Evolutionary conservation across 768 basidiomycete genomes (phyloP).

Genomic region (Phlegmacium glaucopus): DNA sequence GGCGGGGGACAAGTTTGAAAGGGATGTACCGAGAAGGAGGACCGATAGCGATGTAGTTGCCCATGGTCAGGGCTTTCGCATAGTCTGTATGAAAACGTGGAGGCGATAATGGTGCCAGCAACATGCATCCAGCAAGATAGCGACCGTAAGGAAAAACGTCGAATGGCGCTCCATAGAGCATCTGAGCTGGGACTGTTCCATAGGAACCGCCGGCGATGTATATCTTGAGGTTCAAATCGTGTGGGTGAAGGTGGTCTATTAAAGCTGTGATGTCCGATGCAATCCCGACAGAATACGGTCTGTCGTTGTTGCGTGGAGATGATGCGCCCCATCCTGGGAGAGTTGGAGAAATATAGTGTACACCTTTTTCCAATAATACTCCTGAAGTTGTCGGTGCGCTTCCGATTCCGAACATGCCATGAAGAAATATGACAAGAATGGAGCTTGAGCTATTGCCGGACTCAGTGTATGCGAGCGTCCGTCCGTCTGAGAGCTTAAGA

Average conservation of each 20-base stretch:
- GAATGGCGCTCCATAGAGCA: constrained; percentile 50
- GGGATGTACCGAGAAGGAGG: constrained; percentile 42
- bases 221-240: constrained; percentile 35
- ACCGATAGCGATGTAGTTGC: constrained; percentile 43
- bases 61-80: constrained; percentile 41
- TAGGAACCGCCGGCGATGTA: constrained; percentile 53
- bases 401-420: constrained; percentile 52
- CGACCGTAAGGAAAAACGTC: constrained; percentile 48
- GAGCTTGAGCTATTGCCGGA: constrained; percentile 47
- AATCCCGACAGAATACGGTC: constrained; percentile 39
- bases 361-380: constrained; percentile 32
- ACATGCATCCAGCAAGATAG: constrained; percentile 42
- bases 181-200: constrained; percentile 53
- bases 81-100: constrained; percentile 45
- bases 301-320: constrained; percentile 32
- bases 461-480: constrained; percentile 53
- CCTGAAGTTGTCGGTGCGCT: constrained; percentile 34
- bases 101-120: constrained; percentile 46
- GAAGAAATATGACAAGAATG: constrained; percentile 49
- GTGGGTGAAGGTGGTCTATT: constrained; percentile 48
- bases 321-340: constrained; percentile 60
- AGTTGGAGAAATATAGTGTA: constrained; percentile 48
- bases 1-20: constrained; percentile 30
- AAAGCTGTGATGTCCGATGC: constrained; percentile 42
- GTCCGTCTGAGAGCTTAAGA: constrained; percentile 37